Base-by-base conservation (phyloP, 1,139 yeast genomes). In the Nematodospora anomalae region DNA sequence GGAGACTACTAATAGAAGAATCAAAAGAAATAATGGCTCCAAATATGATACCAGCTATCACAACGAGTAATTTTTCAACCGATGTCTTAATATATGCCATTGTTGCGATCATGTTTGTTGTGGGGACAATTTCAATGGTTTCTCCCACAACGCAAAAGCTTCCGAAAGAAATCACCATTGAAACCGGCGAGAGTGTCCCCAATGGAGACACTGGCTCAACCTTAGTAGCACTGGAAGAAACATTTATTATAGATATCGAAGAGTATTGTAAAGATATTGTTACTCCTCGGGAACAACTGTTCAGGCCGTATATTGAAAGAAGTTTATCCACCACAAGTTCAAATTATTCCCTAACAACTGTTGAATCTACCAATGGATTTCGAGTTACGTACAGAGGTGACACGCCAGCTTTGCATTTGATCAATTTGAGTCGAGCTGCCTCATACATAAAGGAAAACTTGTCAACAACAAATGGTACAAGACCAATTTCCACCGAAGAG, bases 321-420 rank as follows among this genome's bases (percentile, higher is more conserved):
- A 22, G 30, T 3, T 10, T 18, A 4, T 32, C 26, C 8, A 14
- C 26, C 18, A n/a, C 20, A 15, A 32, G 35, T 14, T 31, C 34
- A 16, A 31, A 31, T 20, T 31, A 31, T 10, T 32, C 35, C n/a
- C 14, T 32, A 4, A 10, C 12, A n/a, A 32, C 30, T 4, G 25
- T 14, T 15, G 35, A 32, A 13, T 9, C 35, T 6, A 22, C 26
- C 5, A 27, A 28, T 16, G 35, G 25, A 15, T 32, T 32, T 12
- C 16, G 20, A 12, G 16, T 15, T 16, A 32, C 35, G 6, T 32
- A 25, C 26, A 16, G 24, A 11, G 35, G 35, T 4, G 26, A 32
- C 15, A 15, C 35, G 2, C 30, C 35, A 1, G 35, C 25, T 4
- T 6, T 32, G 26, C 35, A 32, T 26, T 26, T 32, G 13, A 13